These are phyloP conservation scores for Fremontodendron californicum DNA, from an alignment of 345 rosid genomes.

Conservation along the genomic window DNA sequence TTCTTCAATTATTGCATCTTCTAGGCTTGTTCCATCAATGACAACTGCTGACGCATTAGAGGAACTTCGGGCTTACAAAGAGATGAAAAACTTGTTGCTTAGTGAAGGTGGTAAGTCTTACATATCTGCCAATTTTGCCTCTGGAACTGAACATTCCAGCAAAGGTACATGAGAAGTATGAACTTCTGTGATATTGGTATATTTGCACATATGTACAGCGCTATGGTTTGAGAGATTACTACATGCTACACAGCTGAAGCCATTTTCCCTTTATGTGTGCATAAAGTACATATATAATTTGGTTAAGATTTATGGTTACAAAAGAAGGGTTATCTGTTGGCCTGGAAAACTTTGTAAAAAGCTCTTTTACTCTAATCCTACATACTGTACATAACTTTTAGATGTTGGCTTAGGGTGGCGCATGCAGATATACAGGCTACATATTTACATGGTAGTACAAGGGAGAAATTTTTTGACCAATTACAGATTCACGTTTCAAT, in stretches of 20 bases:
- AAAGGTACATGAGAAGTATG: constrained; percentile 13
- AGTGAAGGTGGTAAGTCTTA: constrained; percentile 40
- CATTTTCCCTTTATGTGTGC: background rate
- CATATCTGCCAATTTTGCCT: constrained; percentile 12
- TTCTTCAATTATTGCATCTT: constrained; percentile 43
- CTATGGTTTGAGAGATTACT: constrained; percentile 19
- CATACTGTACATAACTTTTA: background rate
- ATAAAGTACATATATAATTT: background rate
- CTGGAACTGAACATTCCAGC: constrained; percentile 19
- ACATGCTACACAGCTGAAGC: constrained; percentile 9
- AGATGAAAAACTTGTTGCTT: constrained; percentile 58
- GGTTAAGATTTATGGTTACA: background rate
- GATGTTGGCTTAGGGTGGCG: background rate
- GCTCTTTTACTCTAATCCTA: background rate
- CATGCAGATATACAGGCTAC: background rate
- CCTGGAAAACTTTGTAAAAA: constrained; percentile 14
- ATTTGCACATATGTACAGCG: constrained; percentile 23
- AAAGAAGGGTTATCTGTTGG: background rate
- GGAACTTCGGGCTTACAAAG: constrained; percentile 70
- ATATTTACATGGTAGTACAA: background rate
- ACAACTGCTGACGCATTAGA: constrained; percentile 88
- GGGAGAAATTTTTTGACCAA: too few relatives aligned
- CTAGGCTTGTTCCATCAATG: constrained; percentile 43
- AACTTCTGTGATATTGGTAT: constrained; percentile 5
- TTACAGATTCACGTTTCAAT: too few relatives aligned